These are phyloP conservation scores for Hyaloperonospora brassicae DNA, from an alignment of 352 stramenopile species.

Conservation along the genomic window DNA sequence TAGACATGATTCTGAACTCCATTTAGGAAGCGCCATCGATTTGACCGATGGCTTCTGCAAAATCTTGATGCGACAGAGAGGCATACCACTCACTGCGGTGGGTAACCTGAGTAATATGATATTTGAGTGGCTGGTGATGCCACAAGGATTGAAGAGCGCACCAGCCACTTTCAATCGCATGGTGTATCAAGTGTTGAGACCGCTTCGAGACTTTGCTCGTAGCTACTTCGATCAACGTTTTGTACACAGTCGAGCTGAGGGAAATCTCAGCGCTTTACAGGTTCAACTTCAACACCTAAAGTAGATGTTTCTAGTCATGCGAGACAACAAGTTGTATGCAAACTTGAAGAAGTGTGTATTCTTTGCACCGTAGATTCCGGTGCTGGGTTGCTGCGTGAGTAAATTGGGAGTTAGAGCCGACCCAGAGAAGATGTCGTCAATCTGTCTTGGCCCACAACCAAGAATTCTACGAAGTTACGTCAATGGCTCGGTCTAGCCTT, in stretches of 20 bases:
- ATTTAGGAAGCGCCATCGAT: slow-evolving; percentile 1
- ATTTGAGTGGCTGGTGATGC: neutral
- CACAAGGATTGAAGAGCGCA: neutral
- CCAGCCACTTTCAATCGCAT: neutral
- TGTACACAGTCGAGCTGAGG: neutral
- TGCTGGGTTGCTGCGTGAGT: slow-evolving; percentile 7
- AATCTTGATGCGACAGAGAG: neutral
- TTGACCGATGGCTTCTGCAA: neutral
- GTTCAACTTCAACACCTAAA: slow-evolving; percentile 16
- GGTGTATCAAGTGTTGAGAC: neutral
- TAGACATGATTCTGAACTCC: neutral
- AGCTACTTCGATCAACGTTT: neutral
- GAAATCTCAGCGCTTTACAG: neutral
- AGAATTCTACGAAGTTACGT: too few species aligned
- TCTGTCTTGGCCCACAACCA: too few species aligned
- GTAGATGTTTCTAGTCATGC: slow-evolving; percentile 13
- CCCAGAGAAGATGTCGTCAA: neutral
- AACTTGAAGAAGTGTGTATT: slow-evolving; percentile 1
- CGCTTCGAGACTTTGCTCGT: neutral
- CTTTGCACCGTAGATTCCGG: slow-evolving; percentile 2
- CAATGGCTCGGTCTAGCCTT: neutral
- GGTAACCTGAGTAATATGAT: too few species aligned
- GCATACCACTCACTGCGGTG: neutral
- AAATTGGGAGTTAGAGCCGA: neutral
- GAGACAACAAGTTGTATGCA: neutral